Evolutionary conservation across 331 rosid genomes (phyloP).

Genomic region (Arachis monticola): DNA sequence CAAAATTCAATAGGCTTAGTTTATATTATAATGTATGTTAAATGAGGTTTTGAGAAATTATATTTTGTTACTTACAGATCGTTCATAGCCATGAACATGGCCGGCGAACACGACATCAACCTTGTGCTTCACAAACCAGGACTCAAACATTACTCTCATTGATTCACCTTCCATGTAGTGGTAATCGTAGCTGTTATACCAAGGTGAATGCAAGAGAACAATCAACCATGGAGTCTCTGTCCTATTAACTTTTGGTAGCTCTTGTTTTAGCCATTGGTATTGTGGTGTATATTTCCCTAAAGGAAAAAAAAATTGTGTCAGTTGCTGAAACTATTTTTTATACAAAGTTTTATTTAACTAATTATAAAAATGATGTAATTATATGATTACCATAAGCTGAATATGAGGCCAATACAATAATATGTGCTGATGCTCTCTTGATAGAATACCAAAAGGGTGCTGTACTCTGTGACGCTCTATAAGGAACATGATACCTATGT

Average conservation of each 20-base stretch:
- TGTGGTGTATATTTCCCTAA: constrained; percentile 81
- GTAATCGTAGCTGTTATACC: constrained; percentile 61
- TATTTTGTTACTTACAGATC: constrained; percentile 52
- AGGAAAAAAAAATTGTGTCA: not conserved
- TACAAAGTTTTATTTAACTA: too few species aligned
- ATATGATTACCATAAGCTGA: not conserved
- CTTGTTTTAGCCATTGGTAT: constrained; percentile 63
- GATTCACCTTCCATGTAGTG: constrained; percentile 78
- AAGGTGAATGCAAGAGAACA: constrained; percentile 73
- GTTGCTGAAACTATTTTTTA: too few species aligned
- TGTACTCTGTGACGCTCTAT: not conserved
- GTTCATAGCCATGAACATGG: constrained; percentile 86
- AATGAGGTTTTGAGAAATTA: too few species aligned
- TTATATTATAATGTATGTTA: too few species aligned
- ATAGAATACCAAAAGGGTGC: not conserved
- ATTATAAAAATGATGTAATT: not conserved
- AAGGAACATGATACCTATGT: not conserved
- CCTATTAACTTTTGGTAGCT: constrained; percentile 69
- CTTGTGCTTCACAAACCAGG: constrained; percentile 78
- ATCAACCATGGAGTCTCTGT: constrained; percentile 83
- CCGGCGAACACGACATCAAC: constrained; percentile 79
- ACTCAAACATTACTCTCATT: constrained; percentile 75
- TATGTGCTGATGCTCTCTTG: not conserved
- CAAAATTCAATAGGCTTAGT: not conserved
- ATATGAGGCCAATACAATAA: not conserved